Percentiles rank a stretch among this genome's conserved stretches.
Evolutionary conservation across 2,329 filamentous ascomycete genomes (phyloP).

Genomic region (Colletotrichum agaves): DNA sequence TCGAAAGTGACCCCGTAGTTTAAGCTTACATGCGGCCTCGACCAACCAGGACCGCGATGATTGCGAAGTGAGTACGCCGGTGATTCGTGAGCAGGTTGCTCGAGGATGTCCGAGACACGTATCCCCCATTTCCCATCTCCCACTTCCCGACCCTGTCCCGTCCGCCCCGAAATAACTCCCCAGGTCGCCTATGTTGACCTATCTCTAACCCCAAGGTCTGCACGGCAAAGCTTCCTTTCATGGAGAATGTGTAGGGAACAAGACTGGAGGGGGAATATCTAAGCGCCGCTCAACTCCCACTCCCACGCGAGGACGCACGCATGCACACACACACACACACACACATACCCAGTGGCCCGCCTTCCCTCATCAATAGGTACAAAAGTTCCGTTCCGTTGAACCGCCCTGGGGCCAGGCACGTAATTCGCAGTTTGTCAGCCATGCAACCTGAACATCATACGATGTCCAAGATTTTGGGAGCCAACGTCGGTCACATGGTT

Average conservation of each 20-base stretch:
- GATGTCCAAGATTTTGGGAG: conserved; percentile 5
- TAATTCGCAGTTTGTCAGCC: neutral
- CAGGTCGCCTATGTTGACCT: conserved; percentile 6
- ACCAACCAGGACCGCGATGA: conserved; percentile 24
- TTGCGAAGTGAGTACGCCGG: conserved; percentile 3
- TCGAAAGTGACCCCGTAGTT: conserved; percentile 18
- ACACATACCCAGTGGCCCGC: no score
- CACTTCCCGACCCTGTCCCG: neutral
- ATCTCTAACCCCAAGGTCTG: conserved; percentile 12
- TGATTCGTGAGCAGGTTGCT: conserved; percentile 26
- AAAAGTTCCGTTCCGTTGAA: conserved; percentile 11
- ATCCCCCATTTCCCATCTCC: neutral
- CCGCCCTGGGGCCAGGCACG: conserved; percentile 8
- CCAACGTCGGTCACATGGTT: conserved; percentile 1
- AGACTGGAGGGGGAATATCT: conserved; percentile 22
- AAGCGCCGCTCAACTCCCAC: conserved; percentile 19
- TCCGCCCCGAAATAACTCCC: neutral
- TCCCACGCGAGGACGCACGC: neutral
- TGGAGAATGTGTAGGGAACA: conserved; percentile 26
- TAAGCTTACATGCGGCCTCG: conserved; percentile 21
- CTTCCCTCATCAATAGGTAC: neutral
- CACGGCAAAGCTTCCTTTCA: conserved; percentile 29
- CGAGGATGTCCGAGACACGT: neutral
- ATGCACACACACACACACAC: no score
- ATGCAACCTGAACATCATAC: conserved; percentile 23